A percentile compares a stretch with the other conserved stretches of the same genome.
phyloP scores from a whole-genome alignment of 495 filamentous ascomycete genomes.

The Neohortaea acidophila region DNA sequence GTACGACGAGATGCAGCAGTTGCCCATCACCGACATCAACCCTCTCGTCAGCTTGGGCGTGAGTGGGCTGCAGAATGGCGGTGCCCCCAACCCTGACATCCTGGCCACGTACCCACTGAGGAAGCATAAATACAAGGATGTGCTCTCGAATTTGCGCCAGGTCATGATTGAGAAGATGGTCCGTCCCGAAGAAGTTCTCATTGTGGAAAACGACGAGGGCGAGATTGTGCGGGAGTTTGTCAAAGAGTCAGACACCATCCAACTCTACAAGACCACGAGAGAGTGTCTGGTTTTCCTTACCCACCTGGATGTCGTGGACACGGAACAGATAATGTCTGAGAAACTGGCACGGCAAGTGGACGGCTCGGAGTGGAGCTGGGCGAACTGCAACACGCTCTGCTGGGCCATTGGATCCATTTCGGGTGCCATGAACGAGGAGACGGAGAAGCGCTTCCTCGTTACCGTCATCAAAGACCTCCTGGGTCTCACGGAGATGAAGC shows the following conservation, averaged over 20 bases:
- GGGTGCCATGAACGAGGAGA: conserved; percentile 97
- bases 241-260: conserved; percentile 97
- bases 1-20: conserved; percentile 94
- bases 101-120: conserved; percentile 78
- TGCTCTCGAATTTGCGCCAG: conserved; percentile 79
- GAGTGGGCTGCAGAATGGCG: conserved; percentile 54
- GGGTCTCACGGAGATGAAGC: conserved; percentile 97
- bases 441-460: conserved; percentile 93
- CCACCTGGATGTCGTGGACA: conserved; percentile 93
- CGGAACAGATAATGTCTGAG: conserved; percentile 97
- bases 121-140: conserved; percentile 92
- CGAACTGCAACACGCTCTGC: conserved; percentile 97
- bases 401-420: conserved; percentile 99
- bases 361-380: conserved; percentile 94
- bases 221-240: conserved; percentile 98
- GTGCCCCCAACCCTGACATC: conserved; percentile 67
- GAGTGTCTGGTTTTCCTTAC: conserved; percentile 97
- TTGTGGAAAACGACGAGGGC: conserved; percentile 98
- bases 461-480: conserved; percentile 98
- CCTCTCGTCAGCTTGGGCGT: conserved; percentile 67
- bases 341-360: conserved; percentile 91
- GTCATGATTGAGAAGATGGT: conserved; percentile 99
- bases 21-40: conserved; percentile 82
- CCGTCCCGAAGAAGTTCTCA: conserved; percentile 90
- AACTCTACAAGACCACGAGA: conserved; percentile 96